A percentile compares a stretch with the other conserved stretches of the same genome.
Evolutionary conservation across 2,329 filamentous ascomycete species (phyloP).

Genomic region (Botrytis porri): DNA sequence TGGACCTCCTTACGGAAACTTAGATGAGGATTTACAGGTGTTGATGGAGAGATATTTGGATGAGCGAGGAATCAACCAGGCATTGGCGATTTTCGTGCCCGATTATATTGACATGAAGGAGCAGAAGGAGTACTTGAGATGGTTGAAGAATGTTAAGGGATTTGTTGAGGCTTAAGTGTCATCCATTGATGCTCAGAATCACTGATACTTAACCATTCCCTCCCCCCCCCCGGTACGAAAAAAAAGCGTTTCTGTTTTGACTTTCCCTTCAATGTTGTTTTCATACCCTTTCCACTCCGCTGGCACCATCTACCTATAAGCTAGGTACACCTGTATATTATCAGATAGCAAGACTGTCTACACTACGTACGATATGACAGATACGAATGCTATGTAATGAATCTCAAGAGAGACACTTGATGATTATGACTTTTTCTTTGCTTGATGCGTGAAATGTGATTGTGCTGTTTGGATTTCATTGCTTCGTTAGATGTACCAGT

Average conservation of each 20-base stretch:
- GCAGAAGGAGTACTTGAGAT: constrained; percentile 91
- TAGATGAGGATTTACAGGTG: constrained; percentile 93
- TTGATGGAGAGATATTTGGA: constrained; percentile 91
- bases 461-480: background rate
- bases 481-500: background rate
- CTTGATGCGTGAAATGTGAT: background rate
- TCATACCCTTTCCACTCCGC: constrained; percentile 20
- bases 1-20: constrained; percentile 87
- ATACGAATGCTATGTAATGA: constrained; percentile 10
- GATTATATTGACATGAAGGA: constrained; percentile 99
- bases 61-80: constrained; percentile 85
- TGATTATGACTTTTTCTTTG: constrained; percentile 14
- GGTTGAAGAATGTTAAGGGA: constrained; percentile 82
- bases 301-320: background rate
- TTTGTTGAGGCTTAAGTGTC: constrained; percentile 69
- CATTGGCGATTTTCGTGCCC: constrained; percentile 84
- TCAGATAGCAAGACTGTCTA: constrained; percentile 13
- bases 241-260: constrained; percentile 16
- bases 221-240: background rate
- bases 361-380: background rate
- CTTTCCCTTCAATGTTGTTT: constrained; percentile 30
- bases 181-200: background rate
- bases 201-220: background rate
- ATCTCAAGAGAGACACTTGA: constrained; percentile 3
- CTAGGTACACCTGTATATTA: constrained; percentile 4